Evolutionary conservation across 1,284 basidiomycete species (phyloP).

Genomic region (Peniophora sp.): DNA sequence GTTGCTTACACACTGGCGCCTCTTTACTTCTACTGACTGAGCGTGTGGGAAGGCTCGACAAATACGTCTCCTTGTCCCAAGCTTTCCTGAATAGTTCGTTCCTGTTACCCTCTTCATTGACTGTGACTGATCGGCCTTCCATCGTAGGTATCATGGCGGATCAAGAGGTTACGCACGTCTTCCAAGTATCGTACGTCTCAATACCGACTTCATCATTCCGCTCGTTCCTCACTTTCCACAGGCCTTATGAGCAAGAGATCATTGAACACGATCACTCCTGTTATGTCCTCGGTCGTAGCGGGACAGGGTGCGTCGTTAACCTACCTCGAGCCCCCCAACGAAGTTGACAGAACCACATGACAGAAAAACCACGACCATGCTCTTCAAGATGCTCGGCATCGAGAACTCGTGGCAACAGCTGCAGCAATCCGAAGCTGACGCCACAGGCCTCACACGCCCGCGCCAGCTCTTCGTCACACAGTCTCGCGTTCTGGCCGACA

Average conservation of each 20-base stretch:
- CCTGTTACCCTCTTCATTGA: too few species aligned
- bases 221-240: conserved; percentile 15
- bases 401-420: conserved; percentile 39
- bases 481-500: conserved; percentile 53
- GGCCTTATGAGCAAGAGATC: conserved; percentile 51
- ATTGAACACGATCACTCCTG: conserved; percentile 55
- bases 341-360: conserved; percentile 3
- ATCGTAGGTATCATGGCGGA: conserved; percentile 36
- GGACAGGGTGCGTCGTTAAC: conserved; percentile 48
- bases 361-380: conserved; percentile 70
- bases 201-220: conserved; percentile 8
- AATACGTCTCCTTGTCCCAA: conserved; percentile 60
- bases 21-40: not conserved
- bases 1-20: not conserved
- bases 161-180: conserved; percentile 38
- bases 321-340: not conserved
- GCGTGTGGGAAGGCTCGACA: conserved; percentile 41
- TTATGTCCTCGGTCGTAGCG: conserved; percentile 65
- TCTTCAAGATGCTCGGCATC: conserved; percentile 66
- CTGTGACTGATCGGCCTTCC: not conserved
- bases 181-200: conserved; percentile 45
- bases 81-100: conserved; percentile 44
- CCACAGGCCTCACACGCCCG: conserved; percentile 27
- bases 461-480: conserved; percentile 71
- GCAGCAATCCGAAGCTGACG: conserved; percentile 12